These are phyloP conservation scores for Mycena filopes DNA, from an alignment of 768 basidiomycete genomes.

Conservation along the genomic window DNA sequence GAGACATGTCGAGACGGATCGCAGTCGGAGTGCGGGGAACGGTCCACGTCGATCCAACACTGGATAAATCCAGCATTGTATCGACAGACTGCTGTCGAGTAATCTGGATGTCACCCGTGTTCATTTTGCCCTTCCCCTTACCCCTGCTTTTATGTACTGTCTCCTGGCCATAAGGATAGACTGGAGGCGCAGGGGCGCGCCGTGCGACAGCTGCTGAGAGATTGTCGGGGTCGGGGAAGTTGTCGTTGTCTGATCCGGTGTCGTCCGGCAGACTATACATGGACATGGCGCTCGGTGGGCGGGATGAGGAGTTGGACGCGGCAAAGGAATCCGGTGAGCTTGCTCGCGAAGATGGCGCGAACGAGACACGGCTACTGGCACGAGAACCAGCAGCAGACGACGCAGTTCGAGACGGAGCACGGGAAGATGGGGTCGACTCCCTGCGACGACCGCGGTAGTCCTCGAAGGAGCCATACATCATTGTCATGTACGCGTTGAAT, in stretches of 20 bases:
- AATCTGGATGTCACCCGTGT: not conserved
- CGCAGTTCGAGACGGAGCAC: slow-evolving; percentile 2
- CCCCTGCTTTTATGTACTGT: not conserved
- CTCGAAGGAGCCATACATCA: not conserved
- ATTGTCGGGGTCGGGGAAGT: not conserved
- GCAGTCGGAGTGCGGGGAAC: not conserved
- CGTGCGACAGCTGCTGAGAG: not conserved
- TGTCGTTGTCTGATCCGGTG: too few species aligned
- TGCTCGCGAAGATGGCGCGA: slow-evolving; percentile 1
- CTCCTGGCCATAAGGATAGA: not conserved
- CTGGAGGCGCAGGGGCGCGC: not conserved
- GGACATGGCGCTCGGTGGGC: slow-evolving; percentile 14
- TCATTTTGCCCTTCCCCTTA: slow-evolving; percentile 7
- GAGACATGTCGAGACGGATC: not conserved
- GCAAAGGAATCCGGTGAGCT: not conserved
- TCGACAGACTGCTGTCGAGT: slow-evolving; percentile 1
- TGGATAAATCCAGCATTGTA: not conserved
- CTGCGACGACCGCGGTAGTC: not conserved
- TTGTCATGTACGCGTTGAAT: slow-evolving; percentile 2
- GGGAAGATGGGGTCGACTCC: not conserved
- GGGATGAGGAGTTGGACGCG: not conserved
- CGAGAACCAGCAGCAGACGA: too few species aligned
- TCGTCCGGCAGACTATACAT: not conserved
- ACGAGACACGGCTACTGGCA: not conserved
- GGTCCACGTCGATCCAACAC: not conserved